phyloP scores from a whole-genome alignment of 1,284 basidiomycete genomes.

The Pyrrhoderma lamaoense region DNA sequence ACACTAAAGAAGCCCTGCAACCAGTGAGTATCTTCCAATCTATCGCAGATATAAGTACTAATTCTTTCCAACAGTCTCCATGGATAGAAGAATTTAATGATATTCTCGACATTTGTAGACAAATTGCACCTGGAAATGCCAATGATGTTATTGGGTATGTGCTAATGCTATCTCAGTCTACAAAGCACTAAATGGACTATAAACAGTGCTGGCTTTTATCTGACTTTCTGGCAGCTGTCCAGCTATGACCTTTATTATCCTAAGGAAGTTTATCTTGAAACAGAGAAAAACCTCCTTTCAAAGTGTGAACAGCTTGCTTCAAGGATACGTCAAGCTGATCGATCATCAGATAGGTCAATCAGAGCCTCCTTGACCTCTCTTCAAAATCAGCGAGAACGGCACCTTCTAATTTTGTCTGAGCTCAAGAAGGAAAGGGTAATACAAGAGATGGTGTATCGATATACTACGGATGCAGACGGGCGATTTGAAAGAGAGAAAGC shows the following conservation, averaged over 20 bases:
- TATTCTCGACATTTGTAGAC: constrained; percentile 64
- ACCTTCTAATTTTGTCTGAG: constrained; percentile 3
- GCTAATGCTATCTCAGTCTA: not conserved
- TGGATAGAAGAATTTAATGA: constrained; percentile 69
- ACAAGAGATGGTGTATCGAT: constrained; percentile 18
- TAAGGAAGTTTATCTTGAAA: constrained; percentile 60
- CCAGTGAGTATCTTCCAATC: not conserved
- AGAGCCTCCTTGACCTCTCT: constrained; percentile 2
- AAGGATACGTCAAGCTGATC: constrained; percentile 51
- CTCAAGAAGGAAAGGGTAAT: constrained; percentile 17
- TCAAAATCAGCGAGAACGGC: constrained; percentile 10
- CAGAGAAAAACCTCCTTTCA: constrained; percentile 47
- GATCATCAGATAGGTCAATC: constrained; percentile 31
- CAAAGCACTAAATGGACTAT: constrained; percentile 8
- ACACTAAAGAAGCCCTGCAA: constrained; percentile 31
- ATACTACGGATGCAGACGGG: constrained; percentile 13
- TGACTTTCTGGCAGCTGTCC: constrained; percentile 92
- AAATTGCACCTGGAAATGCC: constrained; percentile 57
- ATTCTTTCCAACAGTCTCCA: constrained; percentile 42
- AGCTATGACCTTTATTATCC: constrained; percentile 82
- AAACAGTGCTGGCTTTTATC: constrained; percentile 76
- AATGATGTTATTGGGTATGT: constrained; percentile 67
- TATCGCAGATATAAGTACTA: constrained; percentile 20
- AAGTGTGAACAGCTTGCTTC: constrained; percentile 58
- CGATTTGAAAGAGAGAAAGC: constrained; percentile 75